These are phyloP conservation scores for Clonostachys sp. DNA, from an alignment of 2,329 filamentous ascomycete species.

Conservation along the genomic window DNA sequence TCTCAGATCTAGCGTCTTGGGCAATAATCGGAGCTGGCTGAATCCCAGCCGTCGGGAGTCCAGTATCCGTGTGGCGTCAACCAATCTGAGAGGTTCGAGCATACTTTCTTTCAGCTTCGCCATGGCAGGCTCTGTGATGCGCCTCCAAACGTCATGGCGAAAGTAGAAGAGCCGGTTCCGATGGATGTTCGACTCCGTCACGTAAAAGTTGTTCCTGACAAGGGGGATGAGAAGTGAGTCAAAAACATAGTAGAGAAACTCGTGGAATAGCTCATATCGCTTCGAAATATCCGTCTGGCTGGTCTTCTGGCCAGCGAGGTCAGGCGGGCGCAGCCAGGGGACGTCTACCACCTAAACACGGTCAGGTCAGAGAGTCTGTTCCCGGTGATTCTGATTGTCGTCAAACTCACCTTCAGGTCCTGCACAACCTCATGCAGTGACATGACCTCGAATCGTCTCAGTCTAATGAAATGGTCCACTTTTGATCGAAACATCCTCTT, in stretches of 20 bases:
- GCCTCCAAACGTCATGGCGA: constrained; percentile 86
- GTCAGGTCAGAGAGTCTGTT: background rate
- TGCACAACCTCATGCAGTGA: constrained; percentile 75
- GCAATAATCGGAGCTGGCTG: constrained; percentile 75
- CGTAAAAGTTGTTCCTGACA: constrained; percentile 83
- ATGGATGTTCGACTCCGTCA: constrained; percentile 82
- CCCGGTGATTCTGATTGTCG: constrained; percentile 3
- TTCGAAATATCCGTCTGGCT: constrained; percentile 71
- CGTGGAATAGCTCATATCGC: constrained; percentile 71
- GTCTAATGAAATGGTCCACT: constrained; percentile 71
- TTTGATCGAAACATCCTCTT: constrained; percentile 55
- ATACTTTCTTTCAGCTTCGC: constrained; percentile 61
- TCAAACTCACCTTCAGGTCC: constrained; percentile 59
- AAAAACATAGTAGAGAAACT: constrained; percentile 89
- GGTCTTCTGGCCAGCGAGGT: constrained; percentile 44
- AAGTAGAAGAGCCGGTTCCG: constrained; percentile 87
- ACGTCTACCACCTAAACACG: constrained; percentile 58
- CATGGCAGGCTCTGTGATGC: constrained; percentile 70
- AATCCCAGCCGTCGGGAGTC: constrained; percentile 64
- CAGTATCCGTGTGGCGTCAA: constrained; percentile 52
- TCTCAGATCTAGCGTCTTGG: constrained; percentile 71
- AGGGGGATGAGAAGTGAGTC: constrained; percentile 89
- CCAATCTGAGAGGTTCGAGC: constrained; percentile 70
- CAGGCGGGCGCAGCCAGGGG: constrained; percentile 65
- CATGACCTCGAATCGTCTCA: constrained; percentile 78